These are phyloP conservation scores for Pichia sp. DNA, from an alignment of 1,139 yeast genomes.

Conservation along the genomic window DNA sequence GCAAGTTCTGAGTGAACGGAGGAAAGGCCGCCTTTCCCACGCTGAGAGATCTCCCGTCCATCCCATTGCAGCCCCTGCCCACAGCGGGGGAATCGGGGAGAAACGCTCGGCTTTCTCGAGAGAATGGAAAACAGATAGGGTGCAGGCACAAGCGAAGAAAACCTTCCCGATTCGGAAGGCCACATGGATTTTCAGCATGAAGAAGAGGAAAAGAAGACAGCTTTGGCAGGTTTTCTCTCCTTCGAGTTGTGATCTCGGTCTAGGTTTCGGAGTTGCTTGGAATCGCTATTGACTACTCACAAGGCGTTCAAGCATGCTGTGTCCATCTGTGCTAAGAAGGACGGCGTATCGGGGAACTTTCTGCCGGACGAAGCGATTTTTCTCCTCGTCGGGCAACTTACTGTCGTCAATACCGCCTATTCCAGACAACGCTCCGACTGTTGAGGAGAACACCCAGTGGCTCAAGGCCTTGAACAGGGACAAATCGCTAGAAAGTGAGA, in stretches of 20 bases:
- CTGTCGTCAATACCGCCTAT: conserved; percentile 7
- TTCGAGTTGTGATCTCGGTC: no score
- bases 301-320: no score
- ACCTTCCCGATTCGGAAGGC: neutral
- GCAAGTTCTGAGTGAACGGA: neutral
- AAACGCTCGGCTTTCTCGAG: no score
- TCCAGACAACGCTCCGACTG: conserved; percentile 48
- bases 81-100: no score
- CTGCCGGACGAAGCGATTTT: neutral
- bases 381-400: neutral
- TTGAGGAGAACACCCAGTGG: conserved; percentile 45
- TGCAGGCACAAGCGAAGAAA: conserved; percentile 1
- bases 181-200: neutral
- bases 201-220: neutral
- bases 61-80: no score
- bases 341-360: neutral
- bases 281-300: neutral
- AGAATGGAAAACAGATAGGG: no score
- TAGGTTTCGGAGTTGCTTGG: neutral
- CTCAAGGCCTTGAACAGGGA: conserved; percentile 26
- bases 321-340: neutral
- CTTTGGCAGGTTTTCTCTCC: neutral
- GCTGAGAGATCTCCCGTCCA: no score
- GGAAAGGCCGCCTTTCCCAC: no score
- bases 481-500: conserved; percentile 1